These are phyloP conservation scores for Sanghuangporus sanghuang DNA, from an alignment of 1,284 basidiomycete genomes.

Conservation along the genomic window DNA sequence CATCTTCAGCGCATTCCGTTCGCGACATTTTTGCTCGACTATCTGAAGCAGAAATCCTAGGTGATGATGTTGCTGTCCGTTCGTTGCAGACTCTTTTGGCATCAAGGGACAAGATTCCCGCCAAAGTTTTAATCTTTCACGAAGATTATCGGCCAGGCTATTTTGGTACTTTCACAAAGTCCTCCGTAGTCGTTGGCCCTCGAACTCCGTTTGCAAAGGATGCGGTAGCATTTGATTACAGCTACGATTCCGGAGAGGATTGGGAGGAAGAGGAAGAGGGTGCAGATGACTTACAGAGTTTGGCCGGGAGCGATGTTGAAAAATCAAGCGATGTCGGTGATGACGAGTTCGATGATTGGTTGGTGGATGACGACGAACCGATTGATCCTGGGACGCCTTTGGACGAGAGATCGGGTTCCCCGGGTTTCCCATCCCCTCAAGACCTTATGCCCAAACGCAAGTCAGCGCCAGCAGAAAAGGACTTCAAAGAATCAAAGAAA, in stretches of 20 bases:
- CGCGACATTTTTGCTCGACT: conserved; percentile 55
- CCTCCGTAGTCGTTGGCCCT: conserved; percentile 62
- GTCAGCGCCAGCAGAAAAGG: conserved; percentile 33
- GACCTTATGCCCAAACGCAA: conserved; percentile 48
- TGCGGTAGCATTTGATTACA: conserved; percentile 67
- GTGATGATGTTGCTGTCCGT: conserved; percentile 59
- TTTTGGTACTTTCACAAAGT: conserved; percentile 82
- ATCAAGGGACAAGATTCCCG: conserved; percentile 54
- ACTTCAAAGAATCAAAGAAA: conserved; percentile 51
- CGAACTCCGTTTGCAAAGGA: conserved; percentile 74
- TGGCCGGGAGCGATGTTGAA: conserved; percentile 59
- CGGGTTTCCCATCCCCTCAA: conserved; percentile 33
- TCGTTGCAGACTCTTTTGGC: conserved; percentile 47
- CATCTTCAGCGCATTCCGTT: conserved; percentile 38
- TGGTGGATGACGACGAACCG: conserved; percentile 71
- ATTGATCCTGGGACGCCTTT: conserved; percentile 35
- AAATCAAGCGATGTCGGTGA: conserved; percentile 55
- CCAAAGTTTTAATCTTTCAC: conserved; percentile 71
- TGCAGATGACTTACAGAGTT: conserved; percentile 63
- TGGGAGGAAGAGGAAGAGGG: conserved; percentile 77
- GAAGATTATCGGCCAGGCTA: conserved; percentile 80
- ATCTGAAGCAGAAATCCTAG: conserved; percentile 71
- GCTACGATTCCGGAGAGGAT: conserved; percentile 81
- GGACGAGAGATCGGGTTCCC: conserved; percentile 36
- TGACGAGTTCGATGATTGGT: conserved; percentile 60